Base-by-base conservation (phyloP, 495 filamentous ascomycete species). In the Neurospora sp. region DNA sequence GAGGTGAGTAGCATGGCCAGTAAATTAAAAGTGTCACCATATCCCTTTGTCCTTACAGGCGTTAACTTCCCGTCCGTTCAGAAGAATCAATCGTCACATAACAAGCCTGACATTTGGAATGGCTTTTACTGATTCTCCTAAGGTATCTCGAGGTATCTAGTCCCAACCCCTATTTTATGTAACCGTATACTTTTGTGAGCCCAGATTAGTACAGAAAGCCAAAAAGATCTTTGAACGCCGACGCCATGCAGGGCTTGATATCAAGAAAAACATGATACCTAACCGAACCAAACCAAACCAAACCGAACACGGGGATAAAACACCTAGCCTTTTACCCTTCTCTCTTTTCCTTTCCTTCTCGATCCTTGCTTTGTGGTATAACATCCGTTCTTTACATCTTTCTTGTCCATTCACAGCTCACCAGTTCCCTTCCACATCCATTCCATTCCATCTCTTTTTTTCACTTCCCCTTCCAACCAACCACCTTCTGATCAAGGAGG, bases 221-320 rank as follows among this genome's bases (percentile, higher is more conserved):
- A 31, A 61, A 61, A 31, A 5, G 27, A 71, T 45, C 7, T 27
- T 39, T 41, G 65, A 72, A 72, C 71, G 65, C 71, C 71, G 71
- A 72, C 71, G 71, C 71, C 61, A 72, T 72, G 71, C 71, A 72
- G 22, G 53, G 53, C 53, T 61, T 61, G 53, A 69, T 69, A 68
- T 65, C 45, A 71, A 59, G 59, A 38, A 71, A 72, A 42, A 20
- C 40, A 70, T 39, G 38, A 68, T 39, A 72, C 27, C 39, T 44
- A 40, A 72, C 59, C 31, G 53, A 61, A 61, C 53, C 53, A 61
- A 40, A 72, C 59, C 31, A 22, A 61, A 61, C 53, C 53, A 61
- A 61, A 61, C 22, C 53, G 12, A 61, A 61, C 53, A 61, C 5
- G 16, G 45, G 45, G 18, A 44, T 40, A 14, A 40, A 40, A 40